Evolutionary conservation across 768 basidiomycete species (phyloP), one percentile per base, ranked within the genome.

Genomic region (Suillus hirtellus): DNA sequence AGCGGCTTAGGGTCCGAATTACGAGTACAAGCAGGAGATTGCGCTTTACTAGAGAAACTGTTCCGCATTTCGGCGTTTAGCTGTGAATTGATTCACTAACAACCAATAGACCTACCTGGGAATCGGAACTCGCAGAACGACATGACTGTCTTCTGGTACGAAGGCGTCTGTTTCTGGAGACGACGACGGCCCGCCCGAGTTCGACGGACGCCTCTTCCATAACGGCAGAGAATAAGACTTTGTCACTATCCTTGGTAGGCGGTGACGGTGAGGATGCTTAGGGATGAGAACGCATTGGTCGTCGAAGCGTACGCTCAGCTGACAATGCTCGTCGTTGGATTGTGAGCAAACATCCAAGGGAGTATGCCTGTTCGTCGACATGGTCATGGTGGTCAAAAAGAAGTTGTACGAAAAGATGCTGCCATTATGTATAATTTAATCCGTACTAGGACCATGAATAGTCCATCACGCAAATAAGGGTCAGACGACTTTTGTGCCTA

Each of bases 201-300:
- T 63, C 14, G 66, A 60, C 3, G 66, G 15, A 37, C 68, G 68
- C 71, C 78, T 79, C 75, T 82, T 86, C 82, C 89, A 92, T 47
- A 92, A 73, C 1, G 90, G 89, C 63, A 92, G 77, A 0, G 87
- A 81, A 66, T 88, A 89, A 4, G 87, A 86, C 69, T 84, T 90
- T 34, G 86, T 86, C 67, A 87, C 71, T 54, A 89, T 76, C 50
- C 81, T 77, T 31, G 86, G 80, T 34, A 81, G 75, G 60, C 79
- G 83, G 4, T 78, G 75, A 58, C 76, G 75, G 17, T 73, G 71
- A 1, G 69, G 68, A 17, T 69, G 71, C 59, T 89, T 84, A n/a
- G 90, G 90, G 62, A 93, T 92, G 68, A 93, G 82, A 4, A 90
- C 78, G 64, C 91, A 92, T 69, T 88, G 82, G 60, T 80, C 78